A percentile compares a stretch with the other conserved stretches of the same genome.
Conservation (phyloP, 2,329 filamentous ascomycete species). For the Stromatinia cepivora region DNA sequence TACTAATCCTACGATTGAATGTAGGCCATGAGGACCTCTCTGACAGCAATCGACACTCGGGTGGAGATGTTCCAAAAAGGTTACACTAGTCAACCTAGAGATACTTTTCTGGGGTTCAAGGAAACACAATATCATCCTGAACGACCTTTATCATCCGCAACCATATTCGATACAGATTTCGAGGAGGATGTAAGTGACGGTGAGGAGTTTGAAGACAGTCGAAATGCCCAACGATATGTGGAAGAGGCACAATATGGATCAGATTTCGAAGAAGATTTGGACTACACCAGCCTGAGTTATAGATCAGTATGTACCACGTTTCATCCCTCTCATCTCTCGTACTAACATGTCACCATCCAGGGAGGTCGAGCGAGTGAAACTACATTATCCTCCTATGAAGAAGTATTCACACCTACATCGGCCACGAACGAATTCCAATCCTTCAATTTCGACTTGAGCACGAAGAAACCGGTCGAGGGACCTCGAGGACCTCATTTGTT, state of each 20-base stretch:
- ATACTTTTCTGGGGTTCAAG: slow-evolving; percentile 62
- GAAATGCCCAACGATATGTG: slow-evolving; percentile 13
- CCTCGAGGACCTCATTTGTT: slow-evolving; percentile 87
- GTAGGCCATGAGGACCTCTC: slow-evolving; percentile 34
- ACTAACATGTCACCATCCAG: slow-evolving; percentile 45
- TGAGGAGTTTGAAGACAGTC: slow-evolving; percentile 42
- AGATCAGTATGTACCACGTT: slow-evolving; percentile 62
- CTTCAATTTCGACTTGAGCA: slow-evolving; percentile 61
- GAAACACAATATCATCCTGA: slow-evolving; percentile 45
- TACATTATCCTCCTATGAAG: slow-evolving; percentile 84
- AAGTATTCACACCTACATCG: slow-evolving; percentile 74
- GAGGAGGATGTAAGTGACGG: slow-evolving; percentile 59
- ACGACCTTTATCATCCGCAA: slow-evolving; percentile 65
- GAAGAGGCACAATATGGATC: slow-evolving; percentile 22
- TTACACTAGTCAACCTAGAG: slow-evolving; percentile 44
- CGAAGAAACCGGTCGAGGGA: slow-evolving; percentile 68
- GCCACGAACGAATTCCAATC: slow-evolving; percentile 55
- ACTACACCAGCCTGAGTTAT: slow-evolving; percentile 66
- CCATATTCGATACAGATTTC: slow-evolving; percentile 74
- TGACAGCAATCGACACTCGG: slow-evolving; percentile 37
- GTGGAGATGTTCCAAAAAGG: slow-evolving; percentile 50
- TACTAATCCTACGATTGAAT: slow-evolving; percentile 28
- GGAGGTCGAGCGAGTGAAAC: slow-evolving; percentile 74
- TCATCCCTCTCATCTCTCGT: slow-evolving; percentile 27
- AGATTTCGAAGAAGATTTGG: slow-evolving; percentile 45